A percentile compares a stretch with the other conserved stretches of the same genome.
Evolutionary conservation across 768 basidiomycete genomes (phyloP).

Genomic region (Phaeotremella fagi): DNA sequence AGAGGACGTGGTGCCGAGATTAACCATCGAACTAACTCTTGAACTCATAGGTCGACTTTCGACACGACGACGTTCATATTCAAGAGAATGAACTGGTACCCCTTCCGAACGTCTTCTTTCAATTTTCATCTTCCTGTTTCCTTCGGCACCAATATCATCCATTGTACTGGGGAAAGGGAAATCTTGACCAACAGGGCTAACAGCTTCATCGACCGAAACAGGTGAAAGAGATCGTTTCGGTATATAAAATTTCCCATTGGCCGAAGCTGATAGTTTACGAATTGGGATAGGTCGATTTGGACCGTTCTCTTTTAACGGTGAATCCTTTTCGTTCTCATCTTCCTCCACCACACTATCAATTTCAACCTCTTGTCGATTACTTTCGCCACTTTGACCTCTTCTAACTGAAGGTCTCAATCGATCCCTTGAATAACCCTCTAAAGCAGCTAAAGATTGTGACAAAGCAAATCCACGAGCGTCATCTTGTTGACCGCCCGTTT

Average conservation of each 20-base stretch:
- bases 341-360: conserved; percentile 17
- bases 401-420: not conserved
- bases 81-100: conserved; percentile 54
- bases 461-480: conserved; percentile 22
- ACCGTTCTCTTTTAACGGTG: not conserved
- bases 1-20: conserved; percentile 7
- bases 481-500: not conserved
- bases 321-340: conserved; percentile 13
- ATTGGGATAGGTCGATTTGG: conserved; percentile 9
- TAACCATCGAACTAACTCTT: not conserved
- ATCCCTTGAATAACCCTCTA: conserved; percentile 19
- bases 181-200: conserved; percentile 7
- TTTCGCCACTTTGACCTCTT: conserved; percentile 6
- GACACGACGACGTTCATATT: conserved; percentile 72
- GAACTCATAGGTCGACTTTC: not conserved
- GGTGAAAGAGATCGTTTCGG: conserved; percentile 34
- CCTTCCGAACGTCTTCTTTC: conserved; percentile 31
- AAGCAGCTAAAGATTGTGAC: conserved; percentile 25
- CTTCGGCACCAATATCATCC: conserved; percentile 9
- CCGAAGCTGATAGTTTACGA: conserved; percentile 11
- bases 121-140: conserved; percentile 11
- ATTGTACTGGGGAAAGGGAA: conserved; percentile 10
- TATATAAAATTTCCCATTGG: conserved; percentile 29
- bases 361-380: conserved; percentile 9
- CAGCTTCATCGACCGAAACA: conserved; percentile 2